Evolutionary conservation across 768 basidiomycete genomes (phyloP), one percentile per base, ranked within the genome.

Genomic region (Scleroderma bovista): DNA sequence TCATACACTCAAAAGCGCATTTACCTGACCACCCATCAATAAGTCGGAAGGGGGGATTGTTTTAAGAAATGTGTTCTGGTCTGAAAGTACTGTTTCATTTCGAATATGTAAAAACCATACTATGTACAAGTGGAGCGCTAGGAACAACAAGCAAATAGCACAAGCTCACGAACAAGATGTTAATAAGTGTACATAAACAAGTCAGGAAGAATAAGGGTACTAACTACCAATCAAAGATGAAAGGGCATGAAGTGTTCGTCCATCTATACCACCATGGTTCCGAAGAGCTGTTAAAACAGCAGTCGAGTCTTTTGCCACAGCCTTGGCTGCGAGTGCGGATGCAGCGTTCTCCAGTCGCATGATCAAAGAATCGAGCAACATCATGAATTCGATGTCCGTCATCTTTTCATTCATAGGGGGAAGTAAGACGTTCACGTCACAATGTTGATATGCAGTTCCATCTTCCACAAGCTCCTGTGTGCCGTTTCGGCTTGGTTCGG

Each of bases 391-490:
- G 16, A 75, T 66, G 56, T 93, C 91, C 24, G 79, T 74, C 57
- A 84, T 80, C 52, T 80, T 81, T 46, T 86, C 83, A 52, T 72
- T 71, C 66, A 94, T 76, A 9, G 76, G 66, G 0, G 93, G 90
- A 2, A 93, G 59, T 32, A 91, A 71, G 40, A 80, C 67, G 46
- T 76, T 73, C 1, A n/a, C n/a, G n/a, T n/a, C 42, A 98, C 75
- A 19, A 97, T 74, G 46, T 72, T 76, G 64, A 97, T 94, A 69
- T 99, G 96, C 57, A 93, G 68, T 23, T n/a, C n/a, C n/a, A n/a
- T n/a, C n/a, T n/a, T n/a, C n/a, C n/a, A n/a, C n/a, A n/a, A n/a
- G n/a, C n/a, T n/a, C n/a, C n/a, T n/a, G n/a, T n/a, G n/a, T n/a
- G n/a, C n/a, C n/a, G n/a, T n/a, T n/a, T n/a, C n/a, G n/a, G n/a